Percentiles rank a stretch among this genome's conserved stretches.
Evolutionary conservation across 768 basidiomycete genomes (phyloP).

Genomic region (Lentinula sp.): DNA sequence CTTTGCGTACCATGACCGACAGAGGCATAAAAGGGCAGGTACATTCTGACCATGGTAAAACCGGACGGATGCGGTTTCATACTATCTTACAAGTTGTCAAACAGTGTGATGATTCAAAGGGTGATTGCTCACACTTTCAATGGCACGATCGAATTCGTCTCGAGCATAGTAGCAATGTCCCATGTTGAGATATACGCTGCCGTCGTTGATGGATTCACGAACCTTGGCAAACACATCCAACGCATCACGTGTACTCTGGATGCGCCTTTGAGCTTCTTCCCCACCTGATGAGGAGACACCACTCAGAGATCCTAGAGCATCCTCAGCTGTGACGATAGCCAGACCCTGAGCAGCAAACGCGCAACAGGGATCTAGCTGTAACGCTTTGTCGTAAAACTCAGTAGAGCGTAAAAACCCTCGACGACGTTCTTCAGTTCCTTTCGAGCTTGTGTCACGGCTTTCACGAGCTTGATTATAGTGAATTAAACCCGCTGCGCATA

Average conservation of each 20-base stretch:
- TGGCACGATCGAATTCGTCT: conserved; percentile 93
- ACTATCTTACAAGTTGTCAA: conserved; percentile 40
- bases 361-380: conserved; percentile 77
- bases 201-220: conserved; percentile 74
- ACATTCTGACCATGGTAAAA: conserved; percentile 73
- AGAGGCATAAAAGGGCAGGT: conserved; percentile 75
- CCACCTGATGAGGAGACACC: conserved; percentile 39
- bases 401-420: conserved; percentile 76
- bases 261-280: conserved; percentile 62
- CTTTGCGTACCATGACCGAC: conserved; percentile 92
- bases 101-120: not conserved
- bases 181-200: conserved; percentile 92
- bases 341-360: conserved; percentile 94
- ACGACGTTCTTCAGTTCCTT: conserved; percentile 63
- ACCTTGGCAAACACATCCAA: conserved; percentile 88
- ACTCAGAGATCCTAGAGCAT: conserved; percentile 67
- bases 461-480: conserved; percentile 85
- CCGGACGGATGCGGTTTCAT: conserved; percentile 82
- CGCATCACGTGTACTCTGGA: conserved; percentile 80
- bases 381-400: conserved; percentile 90
- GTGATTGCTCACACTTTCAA: conserved; percentile 72
- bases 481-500: conserved; percentile 86
- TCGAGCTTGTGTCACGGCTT: conserved; percentile 55
- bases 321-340: conserved; percentile 91
- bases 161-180: conserved; percentile 91